Evolutionary conservation across 2,329 filamentous ascomycete species (phyloP), one percentile per base, ranked within the genome.

Genomic region (Cladosporium sphaerospermum): DNA sequence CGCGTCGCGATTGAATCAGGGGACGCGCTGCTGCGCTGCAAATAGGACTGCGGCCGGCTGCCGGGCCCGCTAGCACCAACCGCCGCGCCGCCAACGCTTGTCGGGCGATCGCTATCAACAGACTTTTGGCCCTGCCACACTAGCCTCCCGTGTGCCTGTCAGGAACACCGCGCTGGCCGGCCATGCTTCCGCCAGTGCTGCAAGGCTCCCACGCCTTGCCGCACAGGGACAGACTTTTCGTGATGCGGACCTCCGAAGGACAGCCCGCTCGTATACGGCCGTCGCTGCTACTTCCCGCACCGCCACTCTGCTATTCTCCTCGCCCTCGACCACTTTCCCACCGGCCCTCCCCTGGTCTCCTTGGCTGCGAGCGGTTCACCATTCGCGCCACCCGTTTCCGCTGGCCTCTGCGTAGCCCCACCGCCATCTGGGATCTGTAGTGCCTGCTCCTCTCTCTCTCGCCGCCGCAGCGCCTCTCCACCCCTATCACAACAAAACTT

Each of bases 401-500:
- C 48, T 51, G 48, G 48, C 48, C 48, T 44, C 18, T 51, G 48
- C 48, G 13, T 44, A 51, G 48, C 39, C 48, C 48, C 48, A 51
- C 48, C 48, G 48, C 48, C 48, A 51, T 51, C 48, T 51, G 40
- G 48, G 48, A 51, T 51, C 48, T 51, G 48, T 36, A 51, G 48
- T 51, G 40, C 48, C 44, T 51, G 48, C n/a, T 44, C 42, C 37
- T 40, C 32, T 28, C 23, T 28, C 33, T 51, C 40, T 19, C 31
- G 23, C 19, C 32, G 40, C 14, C 23, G 28, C 43, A 40, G 18
- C 16, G 31, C 33, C 18, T 43, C 28, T 51, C 48, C 48, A 51
- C 48, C 48, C 48, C 48, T 51, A 51, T 51, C 48, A 51, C 42
- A 43, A 51, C 48, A 51, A 51, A 51, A 51, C 40, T 51, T 51